Conservation (phyloP, 768 basidiomycete species). For the Leccinum aurantiacum region DNA sequence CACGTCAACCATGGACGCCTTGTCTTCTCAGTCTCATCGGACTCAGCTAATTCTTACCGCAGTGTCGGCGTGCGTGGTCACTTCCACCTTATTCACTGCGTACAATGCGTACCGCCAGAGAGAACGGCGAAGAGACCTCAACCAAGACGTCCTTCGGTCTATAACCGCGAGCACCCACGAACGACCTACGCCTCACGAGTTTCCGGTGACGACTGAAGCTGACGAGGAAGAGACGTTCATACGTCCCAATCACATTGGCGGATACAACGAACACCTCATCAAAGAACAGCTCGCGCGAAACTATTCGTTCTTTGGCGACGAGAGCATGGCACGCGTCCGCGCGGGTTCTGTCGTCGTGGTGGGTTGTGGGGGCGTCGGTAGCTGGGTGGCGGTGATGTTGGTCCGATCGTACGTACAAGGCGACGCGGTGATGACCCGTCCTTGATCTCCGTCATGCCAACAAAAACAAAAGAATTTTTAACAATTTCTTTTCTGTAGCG, state of each 20-base stretch:
- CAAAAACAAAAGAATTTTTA: background rate
- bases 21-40: constrained; percentile 48
- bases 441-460: background rate
- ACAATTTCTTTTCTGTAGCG: constrained; percentile 43
- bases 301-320: constrained; percentile 92
- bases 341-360: constrained; percentile 79
- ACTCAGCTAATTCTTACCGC: constrained; percentile 67
- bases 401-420: constrained; percentile 70
- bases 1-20: constrained; percentile 20
- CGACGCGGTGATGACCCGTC: background rate
- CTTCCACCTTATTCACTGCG: constrained; percentile 57
- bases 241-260: constrained; percentile 21
- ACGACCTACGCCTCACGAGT: background rate
- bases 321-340: constrained; percentile 79
- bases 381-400: constrained; percentile 94
- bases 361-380: constrained; percentile 96
- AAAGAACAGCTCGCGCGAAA: constrained; percentile 91
- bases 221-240: constrained; percentile 19
- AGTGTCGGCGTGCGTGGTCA: constrained; percentile 60
- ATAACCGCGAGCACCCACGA: constrained; percentile 32
- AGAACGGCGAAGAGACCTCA: constrained; percentile 52
- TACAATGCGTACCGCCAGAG: constrained; percentile 52
- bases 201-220: constrained; percentile 1
- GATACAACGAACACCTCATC: constrained; percentile 79
- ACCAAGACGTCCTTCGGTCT: constrained; percentile 56